phyloP scores from a whole-genome alignment of 73 alveolate species.

The Paramecium pentaurelia region DNA sequence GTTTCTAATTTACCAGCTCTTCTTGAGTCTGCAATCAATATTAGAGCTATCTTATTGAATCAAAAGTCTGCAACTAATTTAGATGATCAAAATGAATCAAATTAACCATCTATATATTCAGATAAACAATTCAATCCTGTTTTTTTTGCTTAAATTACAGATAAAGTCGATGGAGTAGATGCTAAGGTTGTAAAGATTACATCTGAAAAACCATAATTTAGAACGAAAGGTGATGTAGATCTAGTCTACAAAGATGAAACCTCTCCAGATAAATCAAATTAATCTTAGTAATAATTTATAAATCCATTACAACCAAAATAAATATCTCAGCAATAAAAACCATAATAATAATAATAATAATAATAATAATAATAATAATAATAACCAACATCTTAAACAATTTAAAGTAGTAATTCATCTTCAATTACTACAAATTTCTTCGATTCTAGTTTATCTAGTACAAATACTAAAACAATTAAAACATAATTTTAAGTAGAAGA shows the following conservation, averaged over 20 bases:
- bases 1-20: constrained; percentile 35
- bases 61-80: neutral
- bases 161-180: neutral
- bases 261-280: neutral
- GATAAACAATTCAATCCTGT: constrained; percentile 35
- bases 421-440: neutral
- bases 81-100: neutral
- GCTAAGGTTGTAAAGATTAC: neutral
- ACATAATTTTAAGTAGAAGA: constrained; percentile 29
- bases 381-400: neutral
- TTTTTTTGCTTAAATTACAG: constrained; percentile 19
- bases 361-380: neutral
- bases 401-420: neutral
- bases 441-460: neutral
- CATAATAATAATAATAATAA: neutral
- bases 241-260: constrained; percentile 34
- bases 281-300: neutral
- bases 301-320: neutral
- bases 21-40: neutral
- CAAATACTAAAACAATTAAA: neutral
- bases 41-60: neutral
- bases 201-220: constrained; percentile 26
- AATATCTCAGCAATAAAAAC: neutral
- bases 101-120: neutral
- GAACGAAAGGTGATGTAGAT: constrained; percentile 35